These are phyloP conservation scores for Noccaea caerulescens DNA, from an alignment of 345 rosid genomes.

Conservation along the genomic window DNA sequence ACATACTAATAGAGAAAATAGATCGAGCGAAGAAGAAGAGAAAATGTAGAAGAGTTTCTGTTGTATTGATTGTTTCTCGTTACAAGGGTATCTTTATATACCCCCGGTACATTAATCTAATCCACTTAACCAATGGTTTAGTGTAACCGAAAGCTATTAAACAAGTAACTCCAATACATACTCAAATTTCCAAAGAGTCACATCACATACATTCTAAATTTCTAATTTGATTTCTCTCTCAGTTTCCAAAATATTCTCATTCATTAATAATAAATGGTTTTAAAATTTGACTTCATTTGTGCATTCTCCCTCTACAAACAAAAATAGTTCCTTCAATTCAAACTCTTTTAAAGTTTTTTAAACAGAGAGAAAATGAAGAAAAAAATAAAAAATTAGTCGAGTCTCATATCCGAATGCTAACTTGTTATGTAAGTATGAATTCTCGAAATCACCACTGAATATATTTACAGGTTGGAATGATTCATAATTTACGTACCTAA, in stretches of 20 bases:
- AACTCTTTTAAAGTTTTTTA: background rate
- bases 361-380: background rate
- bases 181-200: slow-evolving; percentile 20
- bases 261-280: background rate
- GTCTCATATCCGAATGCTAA: background rate
- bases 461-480: background rate
- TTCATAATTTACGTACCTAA: background rate
- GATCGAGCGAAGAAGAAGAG: too few relatives aligned
- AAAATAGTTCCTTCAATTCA: background rate
- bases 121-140: too few relatives aligned
- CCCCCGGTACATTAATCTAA: too few relatives aligned
- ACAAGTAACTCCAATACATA: too few relatives aligned
- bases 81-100: too few relatives aligned
- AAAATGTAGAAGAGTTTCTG: too few relatives aligned
- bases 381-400: background rate
- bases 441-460: background rate
- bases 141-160: too few relatives aligned
- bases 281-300: background rate
- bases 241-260: slow-evolving; percentile 15
- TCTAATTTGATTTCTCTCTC: background rate
- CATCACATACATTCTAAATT: slow-evolving; percentile 1
- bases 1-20: too few relatives aligned
- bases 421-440: background rate
- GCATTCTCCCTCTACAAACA: background rate
- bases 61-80: too few relatives aligned